Base-by-base conservation (phyloP, 306 rosid species). In the Glycine soja region DNA sequence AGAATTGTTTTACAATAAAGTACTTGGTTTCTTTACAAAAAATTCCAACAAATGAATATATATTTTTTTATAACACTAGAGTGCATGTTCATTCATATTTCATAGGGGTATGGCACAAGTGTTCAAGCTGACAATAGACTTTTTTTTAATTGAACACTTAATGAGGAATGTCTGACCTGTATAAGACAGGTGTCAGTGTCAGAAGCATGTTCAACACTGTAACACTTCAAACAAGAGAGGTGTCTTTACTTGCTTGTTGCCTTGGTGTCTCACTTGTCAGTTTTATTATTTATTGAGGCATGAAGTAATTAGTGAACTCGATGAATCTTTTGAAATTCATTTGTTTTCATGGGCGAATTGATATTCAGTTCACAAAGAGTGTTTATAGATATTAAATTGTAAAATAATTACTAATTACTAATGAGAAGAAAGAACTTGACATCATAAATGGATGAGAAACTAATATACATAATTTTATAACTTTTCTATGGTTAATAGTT, bases 231-330 rank as follows among this genome's bases (percentile, higher is more conserved):
- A 62, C 45, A 2, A 32, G 68, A 62, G 7, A 61, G 16, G 68
- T 16, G 51, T 62, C 63, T 43, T 36, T 46, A 32, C 18, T 71
- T 80, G 57, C 45, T 65, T 76, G 36, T 42, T 42, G 7, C 45
- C 45, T 42, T 80, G 64, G 43, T 77, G 50, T 80, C 75, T 65
- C 68, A 54, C 34, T 68, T 8, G 32, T 86, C 75, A 34, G 50
- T 72, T 67, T 57, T 16, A 80, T 80, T 54, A 30, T 74, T 65
- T 81, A 48, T 74, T 58, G 47, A 36, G 18, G 72, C 15, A 42
- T 69, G 42, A 11, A 43, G 70, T 15, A 42, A 57, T 7, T 16
- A 50, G n/a, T 18, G 51, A 79, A 48, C 67, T 71, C 11, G 32
- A 81, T 61, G 68, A 47, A 57, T 14, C 43, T 46, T 40, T 14